phyloP scores from a whole-genome alignment of 768 basidiomycete species.

The Lactarius akahatsu region DNA sequence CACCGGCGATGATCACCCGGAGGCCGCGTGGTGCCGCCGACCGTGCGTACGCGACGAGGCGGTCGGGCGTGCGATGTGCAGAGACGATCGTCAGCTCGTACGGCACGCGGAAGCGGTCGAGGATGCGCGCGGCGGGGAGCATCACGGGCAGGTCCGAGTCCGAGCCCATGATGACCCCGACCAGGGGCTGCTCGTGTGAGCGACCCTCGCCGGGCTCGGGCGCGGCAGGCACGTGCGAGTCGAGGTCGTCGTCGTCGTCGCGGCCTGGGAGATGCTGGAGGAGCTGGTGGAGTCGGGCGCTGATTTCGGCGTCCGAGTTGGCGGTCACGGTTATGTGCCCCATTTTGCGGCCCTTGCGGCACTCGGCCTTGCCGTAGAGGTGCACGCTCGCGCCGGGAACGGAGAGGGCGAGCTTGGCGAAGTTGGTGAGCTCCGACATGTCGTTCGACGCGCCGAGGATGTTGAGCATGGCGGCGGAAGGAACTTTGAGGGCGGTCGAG shows the following conservation, averaged over 20 bases:
- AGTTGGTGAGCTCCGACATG: conserved; percentile 56
- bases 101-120: conserved; percentile 79
- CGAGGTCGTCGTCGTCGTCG: conserved; percentile 44
- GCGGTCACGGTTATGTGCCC: conserved; percentile 93
- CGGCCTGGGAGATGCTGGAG: conserved; percentile 61
- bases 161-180: conserved; percentile 97
- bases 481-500: conserved; percentile 82
- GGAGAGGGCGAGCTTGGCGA: conserved; percentile 58
- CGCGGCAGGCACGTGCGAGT: conserved; percentile 50
- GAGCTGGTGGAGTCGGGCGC: conserved; percentile 67
- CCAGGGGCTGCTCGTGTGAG: conserved; percentile 70
- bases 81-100: conserved; percentile 96
- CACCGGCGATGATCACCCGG: conserved; percentile 85
- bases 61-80: conserved; percentile 90
- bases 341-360: conserved; percentile 92
- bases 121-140: conserved; percentile 81
- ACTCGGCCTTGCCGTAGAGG: conserved; percentile 92
- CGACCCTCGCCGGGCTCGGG: conserved; percentile 48
- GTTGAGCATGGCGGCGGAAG: conserved; percentile 90
- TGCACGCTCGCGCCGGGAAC: conserved; percentile 80
- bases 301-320: conserved; percentile 72
- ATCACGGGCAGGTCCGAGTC: conserved; percentile 97
- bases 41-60: conserved; percentile 80
- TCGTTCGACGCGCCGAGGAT: conserved; percentile 80
- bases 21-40: conserved; percentile 67